Conservation (phyloP, 176 grass and related monocot species). For the Carex myosuroides region DNA sequence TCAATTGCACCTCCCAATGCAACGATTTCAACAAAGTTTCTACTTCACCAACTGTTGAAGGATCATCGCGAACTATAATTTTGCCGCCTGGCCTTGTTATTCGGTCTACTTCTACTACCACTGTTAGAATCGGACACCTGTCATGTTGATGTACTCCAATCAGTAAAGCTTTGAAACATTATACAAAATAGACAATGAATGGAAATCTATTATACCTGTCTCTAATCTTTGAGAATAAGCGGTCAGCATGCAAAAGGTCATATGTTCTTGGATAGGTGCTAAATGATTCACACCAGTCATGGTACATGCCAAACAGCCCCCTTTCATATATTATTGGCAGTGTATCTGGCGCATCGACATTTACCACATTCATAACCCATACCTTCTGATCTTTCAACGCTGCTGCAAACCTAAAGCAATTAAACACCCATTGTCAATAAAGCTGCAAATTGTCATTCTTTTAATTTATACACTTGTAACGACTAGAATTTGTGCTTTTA, state of each 20-base stretch:
- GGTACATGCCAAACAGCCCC: constrained; percentile 89
- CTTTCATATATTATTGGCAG: constrained; percentile 91
- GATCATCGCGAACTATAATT: constrained; percentile 66
- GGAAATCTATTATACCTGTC: constrained; percentile 41
- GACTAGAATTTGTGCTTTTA: constrained; percentile 11
- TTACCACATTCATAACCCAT: constrained; percentile 97
- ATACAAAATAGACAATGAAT: neutral
- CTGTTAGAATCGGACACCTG: constrained; percentile 62
- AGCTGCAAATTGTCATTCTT: neutral
- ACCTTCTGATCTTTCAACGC: constrained; percentile 67
- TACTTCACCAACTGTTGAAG: constrained; percentile 41
- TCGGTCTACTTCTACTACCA: constrained; percentile 79
- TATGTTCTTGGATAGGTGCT: constrained; percentile 95
- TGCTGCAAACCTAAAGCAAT: constrained; percentile 51
- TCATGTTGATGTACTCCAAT: neutral
- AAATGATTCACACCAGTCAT: constrained; percentile 99
- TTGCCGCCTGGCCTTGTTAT: constrained; percentile 76
- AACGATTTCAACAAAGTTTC: constrained; percentile 70
- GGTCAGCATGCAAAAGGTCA: constrained; percentile 85
- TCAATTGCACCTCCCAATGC: constrained; percentile 66
- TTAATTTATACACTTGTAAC: neutral
- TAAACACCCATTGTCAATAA: neutral
- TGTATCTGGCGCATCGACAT: constrained; percentile 68
- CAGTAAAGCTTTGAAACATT: neutral
- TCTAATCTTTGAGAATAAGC: constrained; percentile 79